Percentiles rank a stretch among this genome's conserved stretches.
These are phyloP conservation scores for Zelopaecilomyces penicillatus DNA, from an alignment of 2,329 filamentous ascomycete species.

Conservation along the genomic window DNA sequence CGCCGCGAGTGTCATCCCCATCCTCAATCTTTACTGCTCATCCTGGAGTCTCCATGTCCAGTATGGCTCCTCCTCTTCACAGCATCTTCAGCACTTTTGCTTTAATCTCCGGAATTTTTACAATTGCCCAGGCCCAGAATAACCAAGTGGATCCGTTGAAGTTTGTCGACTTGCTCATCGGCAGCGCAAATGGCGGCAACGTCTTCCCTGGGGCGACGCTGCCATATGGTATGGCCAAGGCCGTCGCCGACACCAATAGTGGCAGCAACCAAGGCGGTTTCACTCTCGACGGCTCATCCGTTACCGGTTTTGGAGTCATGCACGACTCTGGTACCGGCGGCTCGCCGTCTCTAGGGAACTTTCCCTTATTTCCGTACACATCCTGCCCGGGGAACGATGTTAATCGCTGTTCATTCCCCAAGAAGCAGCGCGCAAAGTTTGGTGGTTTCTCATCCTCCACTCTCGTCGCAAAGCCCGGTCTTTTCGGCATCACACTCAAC, in stretches of 20 bases:
- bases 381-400: constrained; percentile 53
- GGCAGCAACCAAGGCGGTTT: constrained; percentile 50
- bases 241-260: constrained; percentile 38
- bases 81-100: not conserved
- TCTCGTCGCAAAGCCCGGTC: constrained; percentile 52
- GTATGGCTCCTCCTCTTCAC: not conserved
- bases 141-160: constrained; percentile 16
- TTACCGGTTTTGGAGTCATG: constrained; percentile 49
- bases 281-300: constrained; percentile 38
- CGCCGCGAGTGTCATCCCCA: too few species aligned
- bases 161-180: constrained; percentile 31
- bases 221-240: constrained; percentile 46
- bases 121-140: not conserved
- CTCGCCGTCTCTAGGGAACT: constrained; percentile 60
- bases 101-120: constrained; percentile 1
- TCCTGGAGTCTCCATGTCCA: not conserved
- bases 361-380: constrained; percentile 61
- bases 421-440: constrained; percentile 30
- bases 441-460: constrained; percentile 40
- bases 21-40: too few species aligned
- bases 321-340: constrained; percentile 52
- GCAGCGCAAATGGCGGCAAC: constrained; percentile 26
- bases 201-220: constrained; percentile 36
- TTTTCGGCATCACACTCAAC: constrained; percentile 53
- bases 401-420: constrained; percentile 52